A percentile compares a stretch with the other conserved stretches of the same genome.
Evolutionary conservation across 1,284 basidiomycete species (phyloP).

Genomic region (Austropuccinia psidii): DNA sequence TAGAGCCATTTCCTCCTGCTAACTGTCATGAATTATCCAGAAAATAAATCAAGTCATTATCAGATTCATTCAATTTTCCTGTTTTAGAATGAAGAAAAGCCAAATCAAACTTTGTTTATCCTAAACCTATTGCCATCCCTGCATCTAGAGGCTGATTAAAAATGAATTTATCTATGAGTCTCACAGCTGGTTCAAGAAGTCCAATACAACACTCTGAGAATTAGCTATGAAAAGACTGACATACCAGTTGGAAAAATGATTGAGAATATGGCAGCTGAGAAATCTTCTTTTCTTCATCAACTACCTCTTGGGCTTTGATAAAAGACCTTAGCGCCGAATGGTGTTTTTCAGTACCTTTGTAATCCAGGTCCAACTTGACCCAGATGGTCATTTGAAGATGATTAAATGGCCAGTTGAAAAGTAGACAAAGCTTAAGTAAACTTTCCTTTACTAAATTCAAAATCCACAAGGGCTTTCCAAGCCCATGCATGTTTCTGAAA

Average conservation of each 20-base stretch:
- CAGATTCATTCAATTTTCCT: conserved; percentile 67
- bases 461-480: conserved; percentile 92
- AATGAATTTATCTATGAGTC: conserved; percentile 60
- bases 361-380: conserved; percentile 86
- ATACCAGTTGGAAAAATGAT: conserved; percentile 72
- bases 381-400: conserved; percentile 72
- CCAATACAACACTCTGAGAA: conserved; percentile 73
- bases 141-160: conserved; percentile 55
- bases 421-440: conserved; percentile 72
- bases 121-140: conserved; percentile 65
- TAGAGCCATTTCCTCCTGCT: conserved; percentile 49
- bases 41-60: conserved; percentile 61
- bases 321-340: conserved; percentile 85
- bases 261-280: conserved; percentile 69
- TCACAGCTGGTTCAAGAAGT: conserved; percentile 65
- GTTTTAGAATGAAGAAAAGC: conserved; percentile 60
- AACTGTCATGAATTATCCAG: conserved; percentile 57
- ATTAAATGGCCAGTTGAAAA: conserved; percentile 79
- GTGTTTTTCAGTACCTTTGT: conserved; percentile 75
- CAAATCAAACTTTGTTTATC: conserved; percentile 64
- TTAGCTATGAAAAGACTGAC: conserved; percentile 76
- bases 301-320: conserved; percentile 62
- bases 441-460: conserved; percentile 64
- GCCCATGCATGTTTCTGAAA: conserved; percentile 72
- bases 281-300: conserved; percentile 47